A percentile compares a stretch with the other conserved stretches of the same genome.
These are phyloP conservation scores for Lagenidium sp. DNA, from an alignment of 352 stramenopile genomes.

Conservation along the genomic window DNA sequence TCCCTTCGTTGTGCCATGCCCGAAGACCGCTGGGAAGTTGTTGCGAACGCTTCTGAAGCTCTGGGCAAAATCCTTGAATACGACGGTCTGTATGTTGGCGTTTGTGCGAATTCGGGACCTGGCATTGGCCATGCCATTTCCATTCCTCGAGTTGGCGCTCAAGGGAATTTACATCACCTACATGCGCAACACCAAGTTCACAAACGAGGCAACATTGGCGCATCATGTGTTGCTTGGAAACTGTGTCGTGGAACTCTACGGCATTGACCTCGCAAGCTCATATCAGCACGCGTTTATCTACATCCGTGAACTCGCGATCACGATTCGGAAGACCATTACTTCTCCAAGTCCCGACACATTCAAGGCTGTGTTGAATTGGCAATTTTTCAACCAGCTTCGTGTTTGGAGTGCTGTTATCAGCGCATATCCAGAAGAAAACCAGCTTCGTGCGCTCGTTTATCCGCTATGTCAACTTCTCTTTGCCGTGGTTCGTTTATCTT, in stretches of 20 bases:
- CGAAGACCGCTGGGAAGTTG: conserved; percentile 53
- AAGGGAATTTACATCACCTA: conserved; percentile 96
- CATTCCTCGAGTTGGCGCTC: conserved; percentile 94
- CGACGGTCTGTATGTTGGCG: conserved; percentile 83
- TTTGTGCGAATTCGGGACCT: conserved; percentile 96
- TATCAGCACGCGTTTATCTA: conserved; percentile 99
- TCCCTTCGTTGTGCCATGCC: conserved; percentile 51
- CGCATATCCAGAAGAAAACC: conserved; percentile 71
- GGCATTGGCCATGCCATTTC: conserved; percentile 92
- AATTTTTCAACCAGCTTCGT: conserved; percentile 97
- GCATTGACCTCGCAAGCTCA: conserved; percentile 91
- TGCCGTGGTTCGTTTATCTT: conserved; percentile 65
- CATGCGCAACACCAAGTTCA: conserved; percentile 95
- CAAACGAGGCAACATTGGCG: conserved; percentile 75
- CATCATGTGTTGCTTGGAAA: conserved; percentile 93
- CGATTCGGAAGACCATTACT: conserved; percentile 94
- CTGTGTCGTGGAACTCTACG: conserved; percentile 98
- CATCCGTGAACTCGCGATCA: conserved; percentile 97
- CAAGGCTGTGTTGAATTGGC: conserved; percentile 93
- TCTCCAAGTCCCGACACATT: conserved; percentile 89
- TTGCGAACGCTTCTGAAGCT: conserved; percentile 83
- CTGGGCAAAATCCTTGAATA: conserved; percentile 78
- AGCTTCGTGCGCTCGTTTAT: conserved; percentile 93
- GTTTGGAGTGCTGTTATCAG: conserved; percentile 95
- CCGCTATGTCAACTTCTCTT: conserved; percentile 90